These are phyloP conservation scores for Pseudomonodictys pantanalensis DNA, from an alignment of 495 filamentous ascomycete species.

Conservation along the genomic window DNA sequence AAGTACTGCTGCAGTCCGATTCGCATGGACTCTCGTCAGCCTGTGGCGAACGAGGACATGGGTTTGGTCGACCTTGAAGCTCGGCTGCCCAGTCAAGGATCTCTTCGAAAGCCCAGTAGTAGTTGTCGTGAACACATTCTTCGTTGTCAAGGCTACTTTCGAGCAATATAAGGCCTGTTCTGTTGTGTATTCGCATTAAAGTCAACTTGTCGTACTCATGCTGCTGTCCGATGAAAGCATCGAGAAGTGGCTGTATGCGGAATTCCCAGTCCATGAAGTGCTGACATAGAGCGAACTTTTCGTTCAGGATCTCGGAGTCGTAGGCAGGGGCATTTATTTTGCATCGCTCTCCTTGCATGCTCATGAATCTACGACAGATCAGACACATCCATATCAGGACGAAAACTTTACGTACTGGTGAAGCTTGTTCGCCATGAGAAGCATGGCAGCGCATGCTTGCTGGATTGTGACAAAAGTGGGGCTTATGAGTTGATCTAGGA, in stretches of 20 bases:
- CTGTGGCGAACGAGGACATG: too few species aligned
- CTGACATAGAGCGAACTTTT: constrained; percentile 6
- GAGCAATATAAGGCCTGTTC: neutral
- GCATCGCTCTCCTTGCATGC: too few species aligned
- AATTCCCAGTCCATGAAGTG: constrained; percentile 19
- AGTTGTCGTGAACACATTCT: constrained; percentile 15
- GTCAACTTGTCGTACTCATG: constrained; percentile 13
- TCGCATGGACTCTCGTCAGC: constrained; percentile 1
- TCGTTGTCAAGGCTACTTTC: constrained; percentile 9
- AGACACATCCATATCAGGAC: neutral
- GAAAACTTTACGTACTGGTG: neutral
- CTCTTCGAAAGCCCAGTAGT: constrained; percentile 15
- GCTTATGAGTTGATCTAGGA: constrained; percentile 11
- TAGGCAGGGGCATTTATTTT: too few species aligned
- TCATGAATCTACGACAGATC: constrained; percentile 9
- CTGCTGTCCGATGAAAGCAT: neutral
- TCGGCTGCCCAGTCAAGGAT: constrained; percentile 15
- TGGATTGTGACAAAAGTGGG: constrained; percentile 6
- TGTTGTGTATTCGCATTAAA: constrained; percentile 23
- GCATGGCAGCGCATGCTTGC: constrained; percentile 9
- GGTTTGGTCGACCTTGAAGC: neutral
- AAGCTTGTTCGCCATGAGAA: constrained; percentile 5
- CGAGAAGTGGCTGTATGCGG: constrained; percentile 9
- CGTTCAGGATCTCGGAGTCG: constrained; percentile 1
- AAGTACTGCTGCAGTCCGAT: neutral